Conservation (phyloP, 108 stramenopile genomes). For the Nitzschia sp. region DNA sequence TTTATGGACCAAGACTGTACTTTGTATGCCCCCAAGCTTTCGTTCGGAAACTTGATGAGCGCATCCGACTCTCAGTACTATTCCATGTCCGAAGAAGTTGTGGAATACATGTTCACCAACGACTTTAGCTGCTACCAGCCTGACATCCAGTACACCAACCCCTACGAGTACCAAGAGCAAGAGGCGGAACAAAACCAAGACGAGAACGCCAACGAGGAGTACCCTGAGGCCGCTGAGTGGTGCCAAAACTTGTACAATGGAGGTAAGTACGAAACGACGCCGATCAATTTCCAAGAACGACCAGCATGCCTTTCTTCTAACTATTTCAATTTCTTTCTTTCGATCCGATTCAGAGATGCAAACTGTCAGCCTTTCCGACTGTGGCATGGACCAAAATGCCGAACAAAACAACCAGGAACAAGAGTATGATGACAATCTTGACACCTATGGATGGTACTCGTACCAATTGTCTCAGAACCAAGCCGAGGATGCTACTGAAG, state of each 20-base stretch:
- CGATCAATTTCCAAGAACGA: no score
- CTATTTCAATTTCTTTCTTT: neutral
- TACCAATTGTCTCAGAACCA: constrained; percentile 38
- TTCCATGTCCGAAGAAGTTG: constrained; percentile 33
- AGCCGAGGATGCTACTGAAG: constrained; percentile 28
- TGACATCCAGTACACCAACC: constrained; percentile 32
- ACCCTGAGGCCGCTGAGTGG: constrained; percentile 35
- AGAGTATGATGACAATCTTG: constrained; percentile 27
- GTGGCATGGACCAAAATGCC: constrained; percentile 18
- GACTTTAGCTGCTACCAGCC: constrained; percentile 33
- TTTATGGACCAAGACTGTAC: constrained; percentile 71
- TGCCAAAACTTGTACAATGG: constrained; percentile 30
- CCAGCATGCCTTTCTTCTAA: no score
- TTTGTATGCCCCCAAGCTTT: constrained; percentile 32
- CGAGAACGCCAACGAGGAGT: constrained; percentile 11
- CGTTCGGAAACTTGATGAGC: constrained; percentile 24
- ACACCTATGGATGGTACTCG: constrained; percentile 40
- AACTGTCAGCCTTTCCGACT: constrained; percentile 34
- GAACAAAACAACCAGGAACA: constrained; percentile 22
- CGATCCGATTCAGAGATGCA: constrained; percentile 15
- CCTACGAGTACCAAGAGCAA: constrained; percentile 23
- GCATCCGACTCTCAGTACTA: constrained; percentile 24
- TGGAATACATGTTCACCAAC: constrained; percentile 40
- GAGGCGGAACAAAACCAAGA: constrained; percentile 32
- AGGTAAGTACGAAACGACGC: no score